A percentile compares a stretch with the other conserved stretches of the same genome.
Evolutionary conservation across 2,329 filamentous ascomycete species (phyloP).

Genomic region (Ceratocystis lukuohia): DNA sequence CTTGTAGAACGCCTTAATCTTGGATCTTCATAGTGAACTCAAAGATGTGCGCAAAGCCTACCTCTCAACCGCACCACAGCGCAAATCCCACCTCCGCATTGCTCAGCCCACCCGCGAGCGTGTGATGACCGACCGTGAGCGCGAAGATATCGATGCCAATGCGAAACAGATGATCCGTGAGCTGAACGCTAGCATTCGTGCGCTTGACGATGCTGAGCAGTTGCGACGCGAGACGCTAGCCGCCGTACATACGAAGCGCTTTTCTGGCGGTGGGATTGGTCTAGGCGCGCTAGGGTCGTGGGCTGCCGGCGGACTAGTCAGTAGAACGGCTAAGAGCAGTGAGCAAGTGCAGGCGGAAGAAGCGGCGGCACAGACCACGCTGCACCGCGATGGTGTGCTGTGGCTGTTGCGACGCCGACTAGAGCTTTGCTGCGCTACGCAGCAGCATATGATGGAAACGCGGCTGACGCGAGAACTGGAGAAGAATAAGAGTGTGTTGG

Average conservation of each 20-base stretch:
- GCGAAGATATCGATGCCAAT: constrained; percentile 75
- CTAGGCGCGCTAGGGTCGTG: constrained; percentile 51
- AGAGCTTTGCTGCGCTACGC: constrained; percentile 61
- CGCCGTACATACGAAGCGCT: constrained; percentile 58
- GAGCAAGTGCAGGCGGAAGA: constrained; percentile 65
- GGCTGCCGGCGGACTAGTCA: constrained; percentile 50
- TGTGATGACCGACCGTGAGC: constrained; percentile 64
- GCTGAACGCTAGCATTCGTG: constrained; percentile 66
- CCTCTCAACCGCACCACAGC: constrained; percentile 63
- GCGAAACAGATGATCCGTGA: constrained; percentile 76
- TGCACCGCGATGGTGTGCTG: constrained; percentile 68
- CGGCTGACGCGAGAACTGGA: constrained; percentile 73
- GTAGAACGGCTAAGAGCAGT: constrained; percentile 36
- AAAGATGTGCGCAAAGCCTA: constrained; percentile 77
- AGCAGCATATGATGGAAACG: constrained; percentile 88
- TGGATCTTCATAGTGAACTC: constrained; percentile 66
- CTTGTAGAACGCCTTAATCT: constrained; percentile 66
- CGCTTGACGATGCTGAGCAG: constrained; percentile 68
- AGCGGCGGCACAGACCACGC: constrained; percentile 48
- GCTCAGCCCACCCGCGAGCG: constrained; percentile 22
- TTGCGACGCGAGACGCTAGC: constrained; percentile 64
- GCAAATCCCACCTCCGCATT: constrained; percentile 28
- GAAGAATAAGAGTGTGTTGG: constrained; percentile 73
- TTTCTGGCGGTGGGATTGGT: constrained; percentile 35
- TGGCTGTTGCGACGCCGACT: constrained; percentile 67